Evolutionary conservation across 2,329 filamentous ascomycete genomes (phyloP).

Genomic region (Fusarium redolens): DNA sequence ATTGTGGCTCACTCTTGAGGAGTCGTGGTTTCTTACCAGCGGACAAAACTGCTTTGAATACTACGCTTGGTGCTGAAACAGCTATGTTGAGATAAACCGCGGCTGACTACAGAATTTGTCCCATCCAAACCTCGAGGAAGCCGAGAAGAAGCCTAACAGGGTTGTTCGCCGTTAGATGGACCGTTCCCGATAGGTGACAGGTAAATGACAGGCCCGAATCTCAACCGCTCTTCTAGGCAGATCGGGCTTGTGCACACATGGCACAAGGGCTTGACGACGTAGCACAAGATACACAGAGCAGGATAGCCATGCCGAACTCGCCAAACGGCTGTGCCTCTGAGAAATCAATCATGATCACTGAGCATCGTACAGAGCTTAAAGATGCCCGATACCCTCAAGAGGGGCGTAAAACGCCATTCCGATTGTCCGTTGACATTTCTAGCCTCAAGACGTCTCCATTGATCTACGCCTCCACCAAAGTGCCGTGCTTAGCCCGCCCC

Average conservation of each 20-base stretch:
- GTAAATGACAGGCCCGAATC: conserved; percentile 19
- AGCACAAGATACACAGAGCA: conserved; percentile 25
- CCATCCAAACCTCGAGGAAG: conserved; percentile 21
- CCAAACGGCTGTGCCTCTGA: conserved; percentile 6
- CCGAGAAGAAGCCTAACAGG: conserved; percentile 28
- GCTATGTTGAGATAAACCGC: background rate
- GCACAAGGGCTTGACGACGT: conserved; percentile 26
- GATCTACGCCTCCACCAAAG: conserved; percentile 39
- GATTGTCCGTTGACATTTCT: conserved; percentile 8
- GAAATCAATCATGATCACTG: conserved; percentile 1
- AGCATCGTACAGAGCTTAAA: conserved; percentile 23
- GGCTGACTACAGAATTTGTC: conserved; percentile 1
- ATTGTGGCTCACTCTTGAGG: conserved; percentile 4
- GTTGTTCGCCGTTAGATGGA: conserved; percentile 19
- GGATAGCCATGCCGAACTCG: conserved; percentile 17
- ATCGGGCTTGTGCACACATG: conserved; percentile 21
- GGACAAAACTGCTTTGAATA: background rate
- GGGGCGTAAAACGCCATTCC: conserved; percentile 16
- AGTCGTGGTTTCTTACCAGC: background rate
- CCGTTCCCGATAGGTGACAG: conserved; percentile 15
- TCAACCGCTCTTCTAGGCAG: conserved; percentile 5
- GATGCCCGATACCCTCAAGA: conserved; percentile 26
- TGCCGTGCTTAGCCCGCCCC: conserved; percentile 29
- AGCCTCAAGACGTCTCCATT: conserved; percentile 26
- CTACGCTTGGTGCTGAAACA: background rate